Percentiles rank a stretch among this genome's conserved stretches.
Evolutionary conservation across 2,329 filamentous ascomycete species (phyloP).

Genomic region (Paraphaeosphaeria minitans): DNA sequence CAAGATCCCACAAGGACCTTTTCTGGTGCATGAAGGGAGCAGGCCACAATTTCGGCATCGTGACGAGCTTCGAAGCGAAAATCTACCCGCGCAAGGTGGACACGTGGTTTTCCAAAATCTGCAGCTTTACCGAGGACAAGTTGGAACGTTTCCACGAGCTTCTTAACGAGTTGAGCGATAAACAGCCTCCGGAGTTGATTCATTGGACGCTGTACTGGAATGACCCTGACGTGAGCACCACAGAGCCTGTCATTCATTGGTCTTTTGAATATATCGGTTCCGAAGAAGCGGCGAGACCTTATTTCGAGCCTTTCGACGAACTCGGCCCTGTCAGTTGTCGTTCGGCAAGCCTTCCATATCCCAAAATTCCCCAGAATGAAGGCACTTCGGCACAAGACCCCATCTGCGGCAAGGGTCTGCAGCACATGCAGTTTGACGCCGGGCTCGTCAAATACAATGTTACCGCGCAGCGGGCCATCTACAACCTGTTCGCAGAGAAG

Average conservation of each 20-base stretch:
- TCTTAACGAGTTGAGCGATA: not conserved
- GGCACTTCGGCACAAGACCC: not conserved
- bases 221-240: constrained; percentile 1
- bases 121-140: not conserved
- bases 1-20: constrained; percentile 49
- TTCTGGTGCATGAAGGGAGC: constrained; percentile 62
- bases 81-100: constrained; percentile 41
- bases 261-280: not conserved
- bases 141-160: not conserved
- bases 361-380: not conserved
- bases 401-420: not conserved
- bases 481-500: not conserved
- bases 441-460: not conserved
- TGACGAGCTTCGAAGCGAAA: constrained; percentile 50
- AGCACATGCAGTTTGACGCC: not conserved
- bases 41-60: constrained; percentile 63
- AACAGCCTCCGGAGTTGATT: constrained; percentile 1
- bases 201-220: not conserved
- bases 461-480: not conserved
- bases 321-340: not conserved
- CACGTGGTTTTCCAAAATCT: not conserved
- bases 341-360: not conserved
- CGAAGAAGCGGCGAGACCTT: not conserved
- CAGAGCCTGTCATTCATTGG: constrained; percentile 5
- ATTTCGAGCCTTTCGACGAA: not conserved